Base-by-base conservation (phyloP, 176 grass and related monocot genomes). In the Alopecurus myosuroides region DNA sequence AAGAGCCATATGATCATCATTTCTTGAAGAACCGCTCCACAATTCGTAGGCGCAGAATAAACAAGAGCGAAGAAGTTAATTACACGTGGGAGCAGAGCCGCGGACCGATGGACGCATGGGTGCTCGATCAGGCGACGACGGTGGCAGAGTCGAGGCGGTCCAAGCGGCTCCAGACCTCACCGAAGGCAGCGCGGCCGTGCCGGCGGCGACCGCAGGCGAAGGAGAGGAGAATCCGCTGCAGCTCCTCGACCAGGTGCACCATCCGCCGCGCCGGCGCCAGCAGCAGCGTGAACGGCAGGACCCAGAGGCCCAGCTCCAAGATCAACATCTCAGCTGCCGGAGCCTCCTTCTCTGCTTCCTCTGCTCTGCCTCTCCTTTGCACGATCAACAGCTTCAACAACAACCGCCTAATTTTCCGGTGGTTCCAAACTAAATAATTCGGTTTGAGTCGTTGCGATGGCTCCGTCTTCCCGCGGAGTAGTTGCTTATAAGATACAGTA, bases 201-300 rank as follows among this genome's bases (percentile, higher is more conserved):
- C 17, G 11, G 22, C 29, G 35, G 13, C 58, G 56, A 36, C 41
- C 65, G 58, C 81, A 88, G 5, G 74, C 52, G 76, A 94, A 19
- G 82, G 80, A 22, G 82, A 82, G 82, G 73, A 86, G 56, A 42
- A 97, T 74, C 74, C 58, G 81, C 80, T 94, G 91, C 77, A 97
- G 77, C 83, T 85, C 89, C 13, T 64, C 40, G 15, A 97, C 83
- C 41, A 90, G 79, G 44, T 80, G 77, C 85, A 92, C 91, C 46
- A 97, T 41, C 68, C 83, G 79, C 56, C 94, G 78, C 56, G 87
- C 45, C 48, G 94, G 92, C 62, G 88, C 88, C 23, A 97, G 56
- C 41, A 92, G 22, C 53, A 97, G 87, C 29, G 92, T 97, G 64
- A 97, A 87, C 12, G 94, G 94, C 67, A 97, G 85, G 33, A 89